Evolutionary conservation across 805 yeast genomes (phyloP), one percentile per base, ranked within the genome.

Genomic region (Saturnispora saitoi): DNA sequence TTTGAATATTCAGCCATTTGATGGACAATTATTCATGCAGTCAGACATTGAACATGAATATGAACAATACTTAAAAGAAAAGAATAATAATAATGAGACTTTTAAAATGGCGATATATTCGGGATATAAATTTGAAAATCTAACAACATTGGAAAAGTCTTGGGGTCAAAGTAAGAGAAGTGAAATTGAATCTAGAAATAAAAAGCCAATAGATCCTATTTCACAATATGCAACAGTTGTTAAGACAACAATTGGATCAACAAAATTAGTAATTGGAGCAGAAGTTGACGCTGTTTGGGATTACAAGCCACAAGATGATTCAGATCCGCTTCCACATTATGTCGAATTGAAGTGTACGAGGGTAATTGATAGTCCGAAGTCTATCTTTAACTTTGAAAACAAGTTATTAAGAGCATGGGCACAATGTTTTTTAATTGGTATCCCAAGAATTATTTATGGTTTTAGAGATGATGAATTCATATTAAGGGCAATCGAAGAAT

Each of bases 231-330:
- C 83, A 42, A 75, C 87, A 0, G 83, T 91, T n/a, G 90, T 90
- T 5, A 75, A 77, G 56, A 83, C 96, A 0, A 95, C 95, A 2
- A 79, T 91, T 14, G 96, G 96, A 8, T 75, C 73, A 42, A 74
- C 79, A 17, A 77, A 76, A 53, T 65, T 88, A 40, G 63, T 86
- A 5, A 64, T 89, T 41, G 95, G 89, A 1, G 96, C 96, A 2
- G 98, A 93, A 67, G 86, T 91, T 19, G 98, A 91, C 65, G 84
- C 96, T 62, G 83, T 84, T 10, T 84, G 82, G 75, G 96, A 89
- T 62, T 87, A 78, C 58, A 76, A 81, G 54, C 88, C 90, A 2
- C 53, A 49, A 2, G 60, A 58, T 43, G 61, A 63, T 48, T 62
- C 40, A 50, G 78, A 77, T 51, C 75, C 80, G 20, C 68, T 87